Evolutionary conservation across 345 rosid species (phyloP).

Genomic region (Litchi chinensis): DNA sequence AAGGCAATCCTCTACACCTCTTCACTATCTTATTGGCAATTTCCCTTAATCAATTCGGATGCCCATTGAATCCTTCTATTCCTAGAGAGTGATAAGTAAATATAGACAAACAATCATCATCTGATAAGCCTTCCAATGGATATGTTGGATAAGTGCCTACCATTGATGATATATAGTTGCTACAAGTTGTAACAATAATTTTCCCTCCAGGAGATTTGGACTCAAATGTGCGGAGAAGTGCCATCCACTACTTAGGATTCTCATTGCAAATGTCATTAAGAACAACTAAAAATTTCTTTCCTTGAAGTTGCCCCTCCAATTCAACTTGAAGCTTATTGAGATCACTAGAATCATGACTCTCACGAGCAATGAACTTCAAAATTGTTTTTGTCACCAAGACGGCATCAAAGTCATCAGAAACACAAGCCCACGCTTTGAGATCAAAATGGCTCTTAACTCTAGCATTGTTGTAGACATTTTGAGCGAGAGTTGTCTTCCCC

Average conservation of each 20-base stretch:
- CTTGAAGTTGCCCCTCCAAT: not conserved
- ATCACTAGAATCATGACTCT: not conserved
- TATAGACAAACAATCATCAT: conserved; percentile 7
- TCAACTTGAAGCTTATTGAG: conserved; percentile 25
- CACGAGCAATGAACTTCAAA: not conserved
- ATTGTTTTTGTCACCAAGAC: not conserved
- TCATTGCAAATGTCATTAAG: conserved; percentile 32
- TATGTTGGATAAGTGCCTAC: not conserved
- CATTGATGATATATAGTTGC: not conserved
- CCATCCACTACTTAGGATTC: not conserved
- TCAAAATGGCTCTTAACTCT: conserved; percentile 2
- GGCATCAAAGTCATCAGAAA: conserved; percentile 15
- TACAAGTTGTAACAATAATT: not conserved
- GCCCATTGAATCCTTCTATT: no score
- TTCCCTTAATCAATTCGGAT: no score
- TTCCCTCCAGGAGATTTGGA: not conserved
- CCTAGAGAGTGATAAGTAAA: no score
- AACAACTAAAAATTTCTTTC: conserved; percentile 26
- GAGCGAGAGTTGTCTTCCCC: conserved; percentile 32
- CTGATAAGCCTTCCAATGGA: not conserved
- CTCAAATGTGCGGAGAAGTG: not conserved
- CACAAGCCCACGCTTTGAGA: conserved; percentile 16
- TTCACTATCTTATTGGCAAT: no score
- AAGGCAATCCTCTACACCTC: no score
- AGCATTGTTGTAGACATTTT: conserved; percentile 17